phyloP scores from a whole-genome alignment of 2,329 filamentous ascomycete species.

The Pseudogymnoascus sp. region DNA sequence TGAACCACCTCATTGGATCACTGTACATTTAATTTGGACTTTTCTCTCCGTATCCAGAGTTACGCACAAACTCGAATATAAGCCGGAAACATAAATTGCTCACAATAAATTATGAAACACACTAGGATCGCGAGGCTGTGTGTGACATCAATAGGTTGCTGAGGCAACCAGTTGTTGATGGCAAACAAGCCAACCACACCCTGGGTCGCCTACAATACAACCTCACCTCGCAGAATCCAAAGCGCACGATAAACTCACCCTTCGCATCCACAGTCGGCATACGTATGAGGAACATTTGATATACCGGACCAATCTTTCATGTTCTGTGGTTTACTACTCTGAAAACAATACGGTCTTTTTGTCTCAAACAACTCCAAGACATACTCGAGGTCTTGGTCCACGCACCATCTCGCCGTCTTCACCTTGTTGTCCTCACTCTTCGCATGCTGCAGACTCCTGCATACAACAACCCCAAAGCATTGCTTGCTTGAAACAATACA shows the following conservation, averaged over 20 bases:
- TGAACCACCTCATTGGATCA: neutral
- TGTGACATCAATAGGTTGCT: constrained; percentile 4
- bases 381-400: constrained; percentile 5
- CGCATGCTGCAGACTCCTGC: constrained; percentile 9
- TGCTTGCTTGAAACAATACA: constrained; percentile 3
- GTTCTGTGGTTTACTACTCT: neutral
- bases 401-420: constrained; percentile 2
- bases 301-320: constrained; percentile 2
- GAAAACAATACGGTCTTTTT: constrained; percentile 2
- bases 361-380: constrained; percentile 11
- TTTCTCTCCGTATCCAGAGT: constrained; percentile 9
- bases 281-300: neutral
- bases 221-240: constrained; percentile 9
- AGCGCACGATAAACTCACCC: constrained; percentile 5
- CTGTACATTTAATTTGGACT: neutral
- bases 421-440: constrained; percentile 8
- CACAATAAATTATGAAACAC: constrained; percentile 8
- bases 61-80: neutral
- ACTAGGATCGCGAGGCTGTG: neutral
- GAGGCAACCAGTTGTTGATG: constrained; percentile 5
- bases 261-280: constrained; percentile 7
- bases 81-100: constrained; percentile 10
- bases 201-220: constrained; percentile 9
- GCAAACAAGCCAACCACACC: constrained; percentile 11
- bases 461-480: neutral